phyloP scores from a whole-genome alignment of 495 filamentous ascomycete genomes.

The Aspergillus olivimuriae region DNA sequence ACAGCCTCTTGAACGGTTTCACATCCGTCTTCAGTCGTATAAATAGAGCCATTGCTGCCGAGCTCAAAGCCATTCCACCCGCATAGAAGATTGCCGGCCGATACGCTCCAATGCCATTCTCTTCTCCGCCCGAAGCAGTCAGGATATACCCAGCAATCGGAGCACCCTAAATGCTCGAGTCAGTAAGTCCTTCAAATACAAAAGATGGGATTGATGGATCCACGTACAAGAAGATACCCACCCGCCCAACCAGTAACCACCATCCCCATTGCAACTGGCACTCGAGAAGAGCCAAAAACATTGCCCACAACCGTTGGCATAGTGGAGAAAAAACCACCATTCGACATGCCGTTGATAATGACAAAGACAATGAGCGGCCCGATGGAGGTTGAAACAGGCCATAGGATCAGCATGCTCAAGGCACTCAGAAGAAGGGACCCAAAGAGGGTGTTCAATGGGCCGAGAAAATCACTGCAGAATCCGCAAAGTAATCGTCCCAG shows the following conservation, averaged over 20 bases:
- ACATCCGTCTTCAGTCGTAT: constrained; percentile 22
- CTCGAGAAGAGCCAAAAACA: constrained; percentile 48
- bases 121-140: constrained; percentile 44
- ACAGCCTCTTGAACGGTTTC: constrained; percentile 16
- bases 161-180: constrained; percentile 33
- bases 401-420: constrained; percentile 49
- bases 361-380: constrained; percentile 47
- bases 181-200: constrained; percentile 6
- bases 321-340: constrained; percentile 53
- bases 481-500: constrained; percentile 46
- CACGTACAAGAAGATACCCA: constrained; percentile 48
- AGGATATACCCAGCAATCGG: constrained; percentile 56
- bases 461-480: constrained; percentile 43
- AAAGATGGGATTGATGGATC: too few species aligned
- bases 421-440: constrained; percentile 41
- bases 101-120: constrained; percentile 41
- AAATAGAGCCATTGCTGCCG: constrained; percentile 14
- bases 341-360: constrained; percentile 48
- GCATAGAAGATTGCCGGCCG: constrained; percentile 56
- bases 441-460: constrained; percentile 46
- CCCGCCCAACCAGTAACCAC: constrained; percentile 54
- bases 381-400: constrained; percentile 48
- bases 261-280: constrained; percentile 56
- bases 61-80: constrained; percentile 26
- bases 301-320: constrained; percentile 56